Evolutionary conservation across 2,329 filamentous ascomycete species (phyloP).

Genomic region (Venturia pyrina): DNA sequence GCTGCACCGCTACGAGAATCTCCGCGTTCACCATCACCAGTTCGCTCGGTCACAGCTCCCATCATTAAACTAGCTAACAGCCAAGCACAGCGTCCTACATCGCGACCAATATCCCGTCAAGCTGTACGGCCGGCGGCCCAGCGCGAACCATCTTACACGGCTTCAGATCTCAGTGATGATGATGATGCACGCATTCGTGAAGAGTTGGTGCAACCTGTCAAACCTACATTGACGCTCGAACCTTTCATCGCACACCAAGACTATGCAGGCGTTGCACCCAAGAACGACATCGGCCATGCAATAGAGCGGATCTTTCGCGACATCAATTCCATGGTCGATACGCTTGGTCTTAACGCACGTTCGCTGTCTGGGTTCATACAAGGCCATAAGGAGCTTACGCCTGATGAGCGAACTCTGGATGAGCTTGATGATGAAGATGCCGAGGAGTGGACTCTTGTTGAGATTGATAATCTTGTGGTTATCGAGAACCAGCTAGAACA

Average conservation of each 20-base stretch:
- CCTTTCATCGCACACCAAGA: constrained; percentile 54
- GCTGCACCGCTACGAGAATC: constrained; percentile 35
- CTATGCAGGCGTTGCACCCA: constrained; percentile 26
- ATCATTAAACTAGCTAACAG: constrained; percentile 14
- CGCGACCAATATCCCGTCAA: not conserved
- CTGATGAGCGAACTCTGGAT: constrained; percentile 48
- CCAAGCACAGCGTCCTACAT: constrained; percentile 9
- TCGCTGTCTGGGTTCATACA: constrained; percentile 50
- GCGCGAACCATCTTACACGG: constrained; percentile 1
- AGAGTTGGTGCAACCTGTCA: constrained; percentile 49
- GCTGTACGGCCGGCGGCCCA: not conserved
- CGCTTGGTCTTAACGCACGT: constrained; percentile 75
- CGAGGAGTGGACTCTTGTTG: constrained; percentile 63
- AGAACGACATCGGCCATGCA: constrained; percentile 27
- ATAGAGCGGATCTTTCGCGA: constrained; percentile 56
- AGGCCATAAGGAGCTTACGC: constrained; percentile 49
- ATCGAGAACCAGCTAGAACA: constrained; percentile 49
- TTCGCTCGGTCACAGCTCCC: constrained; percentile 49
- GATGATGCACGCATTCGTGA: constrained; percentile 60
- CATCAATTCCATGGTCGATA: constrained; percentile 91
- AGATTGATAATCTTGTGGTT: constrained; percentile 57
- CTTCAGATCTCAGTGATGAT: constrained; percentile 45
- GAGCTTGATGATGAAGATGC: constrained; percentile 53
- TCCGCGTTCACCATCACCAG: constrained; percentile 63
- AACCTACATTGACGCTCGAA: constrained; percentile 53